phyloP scores from a whole-genome alignment of 768 basidiomycete genomes.

The Russula sp. region DNA sequence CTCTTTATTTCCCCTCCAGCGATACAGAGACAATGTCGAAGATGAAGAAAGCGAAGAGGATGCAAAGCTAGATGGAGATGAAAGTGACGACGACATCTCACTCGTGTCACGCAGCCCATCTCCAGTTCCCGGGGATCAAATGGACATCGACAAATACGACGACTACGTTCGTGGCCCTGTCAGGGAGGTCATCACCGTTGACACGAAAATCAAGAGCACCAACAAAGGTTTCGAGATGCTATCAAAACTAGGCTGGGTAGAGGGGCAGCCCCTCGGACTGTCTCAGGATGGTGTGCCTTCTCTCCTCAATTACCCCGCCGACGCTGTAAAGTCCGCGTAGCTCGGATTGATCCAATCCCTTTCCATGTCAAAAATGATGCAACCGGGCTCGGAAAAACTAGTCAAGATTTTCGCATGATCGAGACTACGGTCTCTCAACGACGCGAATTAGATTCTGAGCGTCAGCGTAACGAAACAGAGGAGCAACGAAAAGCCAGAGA shows the following conservation, averaged over 20 bases:
- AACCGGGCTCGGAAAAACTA: constrained; percentile 74
- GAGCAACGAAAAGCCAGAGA: constrained; percentile 70
- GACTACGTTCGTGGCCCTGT: constrained; percentile 48
- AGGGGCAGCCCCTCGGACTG: constrained; percentile 71
- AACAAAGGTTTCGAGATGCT: constrained; percentile 82
- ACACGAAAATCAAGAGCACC: constrained; percentile 69
- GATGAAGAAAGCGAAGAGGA: constrained; percentile 13
- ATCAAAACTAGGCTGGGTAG: constrained; percentile 75
- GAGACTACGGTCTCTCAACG: constrained; percentile 81
- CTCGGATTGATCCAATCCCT: constrained; percentile 77
- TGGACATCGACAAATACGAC: constrained; percentile 62
- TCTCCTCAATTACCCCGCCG: constrained; percentile 2
- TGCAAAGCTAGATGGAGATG: constrained; percentile 33
- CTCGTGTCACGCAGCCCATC: constrained; percentile 73
- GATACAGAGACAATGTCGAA: constrained; percentile 41
- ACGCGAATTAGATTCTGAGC: constrained; percentile 73
- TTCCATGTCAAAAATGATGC: constrained; percentile 73
- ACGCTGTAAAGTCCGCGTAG: constrained; percentile 34
- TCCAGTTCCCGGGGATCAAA: constrained; percentile 42
- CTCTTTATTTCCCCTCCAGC: constrained; percentile 50
- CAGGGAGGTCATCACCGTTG: constrained; percentile 69
- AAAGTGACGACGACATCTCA: constrained; percentile 65
- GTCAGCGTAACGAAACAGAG: constrained; percentile 72
- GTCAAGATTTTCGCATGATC: constrained; percentile 76
- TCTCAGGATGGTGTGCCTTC: constrained; percentile 60